Conservation (phyloP, 768 basidiomycete genomes). For the Trametes cubensis region DNA sequence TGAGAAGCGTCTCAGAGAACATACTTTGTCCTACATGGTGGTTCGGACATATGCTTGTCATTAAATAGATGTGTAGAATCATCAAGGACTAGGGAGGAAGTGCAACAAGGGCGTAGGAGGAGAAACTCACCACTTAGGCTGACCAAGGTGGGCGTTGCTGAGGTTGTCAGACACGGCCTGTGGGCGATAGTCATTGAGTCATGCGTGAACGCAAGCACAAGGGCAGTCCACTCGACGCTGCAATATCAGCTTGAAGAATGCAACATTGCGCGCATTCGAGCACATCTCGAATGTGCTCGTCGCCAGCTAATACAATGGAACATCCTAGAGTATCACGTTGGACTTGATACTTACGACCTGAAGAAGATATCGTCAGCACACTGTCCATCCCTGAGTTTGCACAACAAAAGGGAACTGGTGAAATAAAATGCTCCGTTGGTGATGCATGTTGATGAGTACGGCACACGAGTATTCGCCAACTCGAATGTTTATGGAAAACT, state of each 20-base stretch:
- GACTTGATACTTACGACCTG: slow-evolving; percentile 12
- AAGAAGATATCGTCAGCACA: slow-evolving; percentile 1
- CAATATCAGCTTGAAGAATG: slow-evolving; percentile 40
- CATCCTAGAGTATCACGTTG: neutral
- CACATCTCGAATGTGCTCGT: slow-evolving; percentile 34
- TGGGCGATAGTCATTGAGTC: neutral
- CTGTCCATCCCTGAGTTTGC: neutral
- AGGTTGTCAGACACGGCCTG: neutral
- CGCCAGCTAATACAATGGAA: slow-evolving; percentile 38
- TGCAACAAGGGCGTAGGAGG: neutral
- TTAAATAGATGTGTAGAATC: slow-evolving; percentile 40
- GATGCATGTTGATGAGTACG: slow-evolving; percentile 77
- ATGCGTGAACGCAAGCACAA: neutral
- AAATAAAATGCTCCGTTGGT: slow-evolving; percentile 46
- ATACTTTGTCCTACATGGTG: slow-evolving; percentile 54
- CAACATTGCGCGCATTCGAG: slow-evolving; percentile 38
- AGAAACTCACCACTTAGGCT: slow-evolving; percentile 10
- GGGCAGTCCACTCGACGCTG: neutral
- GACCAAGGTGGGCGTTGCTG: neutral
- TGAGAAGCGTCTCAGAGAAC: slow-evolving; percentile 47
- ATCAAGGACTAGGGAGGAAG: slow-evolving; percentile 46
- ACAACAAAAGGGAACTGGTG: neutral
- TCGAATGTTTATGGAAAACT: slow-evolving; percentile 61
- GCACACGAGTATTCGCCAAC: slow-evolving; percentile 73
- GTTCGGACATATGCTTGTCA: slow-evolving; percentile 79